Percentiles rank a stretch among this genome's conserved stretches.
Evolutionary conservation across 1,284 basidiomycete species (phyloP).

Genomic region (Melanopsichium pennsylvanicum): DNA sequence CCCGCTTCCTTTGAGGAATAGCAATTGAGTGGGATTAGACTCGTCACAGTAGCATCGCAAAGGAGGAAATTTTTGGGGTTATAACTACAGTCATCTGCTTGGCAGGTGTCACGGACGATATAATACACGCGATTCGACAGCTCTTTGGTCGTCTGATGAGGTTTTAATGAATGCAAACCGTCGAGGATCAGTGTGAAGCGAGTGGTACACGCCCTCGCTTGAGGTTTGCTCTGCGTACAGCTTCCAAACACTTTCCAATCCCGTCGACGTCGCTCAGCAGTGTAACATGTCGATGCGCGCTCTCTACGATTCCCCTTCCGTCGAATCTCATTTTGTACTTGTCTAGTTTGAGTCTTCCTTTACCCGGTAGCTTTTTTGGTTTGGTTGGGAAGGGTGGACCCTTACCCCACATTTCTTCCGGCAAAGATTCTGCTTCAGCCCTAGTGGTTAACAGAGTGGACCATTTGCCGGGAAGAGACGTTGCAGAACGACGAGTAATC

Average conservation of each 20-base stretch:
- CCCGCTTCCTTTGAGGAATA: conserved; percentile 25
- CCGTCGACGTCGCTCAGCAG: conserved; percentile 55
- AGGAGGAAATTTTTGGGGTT: too few species aligned
- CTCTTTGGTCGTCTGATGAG: too few species aligned
- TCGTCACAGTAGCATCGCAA: too few species aligned
- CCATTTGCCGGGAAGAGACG: conserved; percentile 52
- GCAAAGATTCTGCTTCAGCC: conserved; percentile 21
- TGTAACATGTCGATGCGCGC: conserved; percentile 54
- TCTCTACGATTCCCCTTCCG: conserved; percentile 53
- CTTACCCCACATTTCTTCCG: conserved; percentile 2
- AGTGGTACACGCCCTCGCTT: conserved; percentile 5
- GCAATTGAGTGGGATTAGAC: neutral
- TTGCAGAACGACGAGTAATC: conserved; percentile 58
- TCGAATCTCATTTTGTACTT: conserved; percentile 23
- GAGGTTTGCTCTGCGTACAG: conserved; percentile 26
- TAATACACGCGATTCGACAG: too few species aligned
- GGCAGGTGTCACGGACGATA: too few species aligned
- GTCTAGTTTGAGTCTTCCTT: conserved; percentile 27
- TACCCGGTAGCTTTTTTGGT: neutral
- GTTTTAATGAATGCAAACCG: too few species aligned
- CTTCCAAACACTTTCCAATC: conserved; percentile 35
- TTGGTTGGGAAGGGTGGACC: conserved; percentile 16
- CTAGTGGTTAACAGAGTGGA: conserved; percentile 23
- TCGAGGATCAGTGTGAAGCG: too few species aligned
- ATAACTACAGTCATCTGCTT: too few species aligned